Evolutionary conservation across 768 basidiomycete species (phyloP), one percentile per base, ranked within the genome.

Genomic region (Dacryopinax spathularia): DNA sequence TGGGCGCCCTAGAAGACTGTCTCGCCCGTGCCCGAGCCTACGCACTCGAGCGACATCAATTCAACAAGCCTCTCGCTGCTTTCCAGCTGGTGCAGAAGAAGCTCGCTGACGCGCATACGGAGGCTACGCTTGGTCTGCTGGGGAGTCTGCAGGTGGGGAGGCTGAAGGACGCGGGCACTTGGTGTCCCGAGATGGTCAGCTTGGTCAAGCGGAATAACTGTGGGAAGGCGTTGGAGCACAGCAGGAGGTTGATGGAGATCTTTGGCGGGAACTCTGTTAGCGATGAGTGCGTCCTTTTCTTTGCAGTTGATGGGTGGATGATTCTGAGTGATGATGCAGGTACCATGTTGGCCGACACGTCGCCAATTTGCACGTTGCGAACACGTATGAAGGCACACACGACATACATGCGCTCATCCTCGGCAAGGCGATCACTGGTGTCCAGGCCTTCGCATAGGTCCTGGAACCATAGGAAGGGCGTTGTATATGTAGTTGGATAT

Each of bases 11-110:
- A 29, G 94, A 98, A 73, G 91, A 96, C 69, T 96, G 91, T 70
- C 80, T 97, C 39, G 72, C 79, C 34, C 82, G 82, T 37, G 83
- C 93, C 0, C 83, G 89, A 22, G 79, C 80, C 12, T 97, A 98
- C 71, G 88, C 91, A 10, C 81, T 96, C 34, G 90, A 96, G 71
- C 82, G 94, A 16, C 82, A 86, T 56, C 95, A 98, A 74, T 98
- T 98, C 77, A 79, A 83, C 25, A 84, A 87, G 35, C 92, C 93
- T 0, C 78, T 97, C 2, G 94, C 91, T 1, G 88, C 88, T 4
- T 98, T 95, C 84, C 95, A 98, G 74, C 85, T 98, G n/a, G 81
- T 97, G 18, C 94, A 97, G 73, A 95, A 95, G 83, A 98, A 98
- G 75, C 81, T 98, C 16, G 92, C 88, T 2, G 93, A 97, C 67